phyloP scores from a whole-genome alignment of 177 flowering plant species.

The Vitis hybrid region DNA sequence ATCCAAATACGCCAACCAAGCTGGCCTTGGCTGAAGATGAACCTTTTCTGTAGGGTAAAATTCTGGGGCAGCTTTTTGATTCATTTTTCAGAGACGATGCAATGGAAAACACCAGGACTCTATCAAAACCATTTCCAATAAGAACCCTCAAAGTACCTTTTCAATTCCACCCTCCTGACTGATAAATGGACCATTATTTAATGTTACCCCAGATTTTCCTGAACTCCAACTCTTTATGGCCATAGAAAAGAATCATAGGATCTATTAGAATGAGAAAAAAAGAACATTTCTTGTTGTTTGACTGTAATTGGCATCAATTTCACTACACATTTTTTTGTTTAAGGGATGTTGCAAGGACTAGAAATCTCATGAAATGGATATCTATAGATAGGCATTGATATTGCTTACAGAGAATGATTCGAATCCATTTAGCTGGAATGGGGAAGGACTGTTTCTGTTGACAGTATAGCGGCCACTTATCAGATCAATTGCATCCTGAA shows the following conservation, averaged over 20 bases:
- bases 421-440: constrained; percentile 72
- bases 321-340: too few species aligned
- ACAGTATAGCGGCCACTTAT: constrained; percentile 78
- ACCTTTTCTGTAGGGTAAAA: background rate
- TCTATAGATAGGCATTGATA: background rate
- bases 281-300: too few species aligned
- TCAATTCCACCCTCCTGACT: background rate
- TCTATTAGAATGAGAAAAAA: too few species aligned
- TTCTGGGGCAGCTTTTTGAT: background rate
- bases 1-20: background rate
- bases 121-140: background rate
- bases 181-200: background rate
- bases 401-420: constrained; percentile 74
- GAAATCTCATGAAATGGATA: too few species aligned
- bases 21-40: background rate
- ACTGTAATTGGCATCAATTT: too few species aligned
- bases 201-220: background rate
- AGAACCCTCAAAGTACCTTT: background rate
- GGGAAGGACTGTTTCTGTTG: constrained; percentile 61
- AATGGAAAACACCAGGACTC: background rate
- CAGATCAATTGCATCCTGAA: constrained; percentile 96
- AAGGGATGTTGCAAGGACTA: too few species aligned
- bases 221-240: too few species aligned
- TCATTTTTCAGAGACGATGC: background rate
- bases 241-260: too few species aligned